Conservation (phyloP, 257 asterid genomes). For the Solanum bulbocastanum region DNA sequence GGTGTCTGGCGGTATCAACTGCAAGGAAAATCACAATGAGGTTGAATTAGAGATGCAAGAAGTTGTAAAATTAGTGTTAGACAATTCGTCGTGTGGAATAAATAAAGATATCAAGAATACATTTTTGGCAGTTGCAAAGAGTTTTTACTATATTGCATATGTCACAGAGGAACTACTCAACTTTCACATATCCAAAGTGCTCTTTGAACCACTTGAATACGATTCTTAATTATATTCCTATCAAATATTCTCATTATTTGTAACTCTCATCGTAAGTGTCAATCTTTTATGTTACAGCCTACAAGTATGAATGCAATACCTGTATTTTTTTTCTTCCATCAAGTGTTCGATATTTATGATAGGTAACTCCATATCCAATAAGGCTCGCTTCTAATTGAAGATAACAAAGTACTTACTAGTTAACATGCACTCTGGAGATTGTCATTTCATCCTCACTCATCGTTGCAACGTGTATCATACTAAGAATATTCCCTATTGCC, state of each 20-base stretch:
- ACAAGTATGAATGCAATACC: too few species aligned
- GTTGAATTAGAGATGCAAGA: background rate
- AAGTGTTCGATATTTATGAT: too few species aligned
- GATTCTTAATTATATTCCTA: background rate
- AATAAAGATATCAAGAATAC: background rate
- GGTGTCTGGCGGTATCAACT: too few species aligned
- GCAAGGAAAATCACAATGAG: background rate
- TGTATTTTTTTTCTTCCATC: too few species aligned
- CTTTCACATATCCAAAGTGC: background rate
- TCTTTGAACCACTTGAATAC: background rate
- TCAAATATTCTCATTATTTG: background rate
- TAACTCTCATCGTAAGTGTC: background rate
- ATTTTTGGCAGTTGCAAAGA: background rate
- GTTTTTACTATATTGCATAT: background rate
- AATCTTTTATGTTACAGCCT: too few species aligned
- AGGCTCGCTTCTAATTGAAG: too few species aligned
- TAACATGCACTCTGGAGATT: too few species aligned
- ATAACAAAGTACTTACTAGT: too few species aligned
- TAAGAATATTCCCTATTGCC: too few species aligned
- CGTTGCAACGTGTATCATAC: too few species aligned
- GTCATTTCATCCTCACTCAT: too few species aligned
- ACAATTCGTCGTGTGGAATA: background rate
- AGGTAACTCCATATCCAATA: too few species aligned
- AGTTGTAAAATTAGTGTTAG: background rate
- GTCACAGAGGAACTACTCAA: background rate